Evolutionary conservation across 352 stramenopile species (phyloP), one percentile per base, ranked within the genome.

Genomic region (Saprolegnia diclina): DNA sequence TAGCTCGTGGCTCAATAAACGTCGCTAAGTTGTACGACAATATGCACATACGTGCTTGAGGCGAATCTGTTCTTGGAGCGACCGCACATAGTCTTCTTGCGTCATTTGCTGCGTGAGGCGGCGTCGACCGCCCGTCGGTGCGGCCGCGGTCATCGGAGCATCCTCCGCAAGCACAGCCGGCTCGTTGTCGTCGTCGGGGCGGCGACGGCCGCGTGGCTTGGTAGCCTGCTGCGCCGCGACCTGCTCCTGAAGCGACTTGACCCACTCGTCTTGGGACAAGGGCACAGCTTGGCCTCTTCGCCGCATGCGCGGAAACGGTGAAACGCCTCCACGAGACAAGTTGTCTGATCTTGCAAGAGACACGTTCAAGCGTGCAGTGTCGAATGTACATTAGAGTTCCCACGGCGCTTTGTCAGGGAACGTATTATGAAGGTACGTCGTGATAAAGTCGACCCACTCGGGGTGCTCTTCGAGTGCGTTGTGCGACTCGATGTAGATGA

Each of bases 11-110:
- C 32, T 22, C 21, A 18, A 32, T 48, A 1, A 61, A n/a, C 24
- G 14, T 6, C 29, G 2, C 2, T 35, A 35, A 35, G 2, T 35
- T 35, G 2, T 35, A 35, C 29, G 29, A 35, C 29, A 35, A 35
- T 35, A 5, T 4, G 46, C 63, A 42, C 16, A 18, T 16, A 69
- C 63, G 13, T 69, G 45, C 38, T 69, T 69, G 18, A 59, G 37
- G 14, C 63, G 63, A 38, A 69, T 69, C 24, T 69, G 63, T 24
- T 69, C 63, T 32, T 69, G 19, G 9, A 69, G 46, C n/a, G 63
- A 46, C 53, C 52, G 53, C 5, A 52, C 37, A 40, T 69, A 69
- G 19, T 69, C 63, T 26, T 69, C 63, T 14, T 62, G 63, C 1
- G 45, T 48, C 38, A 69, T 18, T 7, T 69, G 63, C 53, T 69